Percentiles rank a stretch among this genome's conserved stretches.
Conservation (phyloP, 1,284 basidiomycete species). For the Amylostereum chailletii region DNA sequence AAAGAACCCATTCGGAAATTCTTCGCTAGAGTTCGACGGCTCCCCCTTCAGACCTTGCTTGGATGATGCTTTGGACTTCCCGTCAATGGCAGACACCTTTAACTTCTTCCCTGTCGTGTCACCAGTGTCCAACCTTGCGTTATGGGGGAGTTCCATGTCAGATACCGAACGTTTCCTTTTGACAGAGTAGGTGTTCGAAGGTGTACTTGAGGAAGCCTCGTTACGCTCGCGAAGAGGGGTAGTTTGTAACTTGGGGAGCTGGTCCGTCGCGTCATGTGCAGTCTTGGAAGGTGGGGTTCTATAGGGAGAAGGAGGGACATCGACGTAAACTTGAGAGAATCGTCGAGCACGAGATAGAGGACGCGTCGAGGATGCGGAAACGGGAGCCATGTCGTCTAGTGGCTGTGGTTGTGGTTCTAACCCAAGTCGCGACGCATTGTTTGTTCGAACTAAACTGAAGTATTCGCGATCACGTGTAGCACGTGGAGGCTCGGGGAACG, state of each 20-base stretch:
- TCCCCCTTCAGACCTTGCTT: slow-evolving; percentile 6
- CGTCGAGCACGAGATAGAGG: slow-evolving; percentile 19
- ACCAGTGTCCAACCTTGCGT: slow-evolving; percentile 9
- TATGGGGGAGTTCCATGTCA: neutral
- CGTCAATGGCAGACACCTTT: slow-evolving; percentile 14
- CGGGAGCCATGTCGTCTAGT: slow-evolving; percentile 2
- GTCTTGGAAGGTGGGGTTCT: slow-evolving; percentile 10
- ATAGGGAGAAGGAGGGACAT: slow-evolving; percentile 43
- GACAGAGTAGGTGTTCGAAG: neutral
- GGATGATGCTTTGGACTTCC: slow-evolving; percentile 4
- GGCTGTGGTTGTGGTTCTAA: slow-evolving; percentile 16
- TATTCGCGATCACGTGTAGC: slow-evolving; percentile 7
- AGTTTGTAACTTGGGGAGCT: neutral
- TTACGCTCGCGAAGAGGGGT: too few species aligned
- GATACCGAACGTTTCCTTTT: slow-evolving; percentile 22
- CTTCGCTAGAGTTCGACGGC: slow-evolving; percentile 14
- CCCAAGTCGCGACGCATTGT: slow-evolving; percentile 2
- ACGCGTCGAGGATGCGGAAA: slow-evolving; percentile 8
- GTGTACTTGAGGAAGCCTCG: too few species aligned
- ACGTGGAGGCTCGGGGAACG: neutral
- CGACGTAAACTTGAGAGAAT: slow-evolving; percentile 44
- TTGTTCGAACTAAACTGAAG: neutral
- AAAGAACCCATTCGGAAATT: slow-evolving; percentile 28
- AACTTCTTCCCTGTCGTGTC: slow-evolving; percentile 24
- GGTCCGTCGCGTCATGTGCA: slow-evolving; percentile 15